Evolutionary conservation across 1,284 basidiomycete species (phyloP).

Genomic region (Austroboletus novae-zelandiae): DNA sequence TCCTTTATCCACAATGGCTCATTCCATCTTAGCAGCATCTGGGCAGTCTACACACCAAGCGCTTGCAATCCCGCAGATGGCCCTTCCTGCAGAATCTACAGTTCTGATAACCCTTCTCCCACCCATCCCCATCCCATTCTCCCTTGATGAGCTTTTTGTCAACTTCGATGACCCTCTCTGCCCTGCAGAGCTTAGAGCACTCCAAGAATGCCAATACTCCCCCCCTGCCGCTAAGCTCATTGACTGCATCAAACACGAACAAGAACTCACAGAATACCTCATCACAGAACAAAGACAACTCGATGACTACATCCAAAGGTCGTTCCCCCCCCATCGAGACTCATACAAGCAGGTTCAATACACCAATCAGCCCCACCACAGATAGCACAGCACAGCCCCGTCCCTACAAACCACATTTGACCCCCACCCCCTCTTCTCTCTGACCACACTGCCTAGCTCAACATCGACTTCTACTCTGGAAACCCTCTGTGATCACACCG

Average conservation of each 20-base stretch:
- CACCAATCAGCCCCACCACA: too few species aligned
- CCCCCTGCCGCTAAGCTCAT: too few species aligned
- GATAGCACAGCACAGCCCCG: neutral
- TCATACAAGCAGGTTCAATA: too few species aligned
- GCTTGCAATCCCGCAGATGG: constrained; percentile 23
- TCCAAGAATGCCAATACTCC: too few species aligned
- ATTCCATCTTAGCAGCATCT: neutral
- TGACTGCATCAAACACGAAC: too few species aligned
- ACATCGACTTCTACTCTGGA: constrained; percentile 17
- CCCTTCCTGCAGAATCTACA: constrained; percentile 38
- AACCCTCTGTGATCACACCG: too few species aligned
- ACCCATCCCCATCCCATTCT: constrained; percentile 24
- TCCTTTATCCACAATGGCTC: neutral
- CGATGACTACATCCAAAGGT: neutral
- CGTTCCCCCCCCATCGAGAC: neutral
- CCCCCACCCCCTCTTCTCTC: constrained; percentile 11
- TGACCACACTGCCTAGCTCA: constrained; percentile 26
- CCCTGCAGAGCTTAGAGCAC: too few species aligned
- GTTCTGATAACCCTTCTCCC: constrained; percentile 28
- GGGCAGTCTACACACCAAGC: constrained; percentile 5
- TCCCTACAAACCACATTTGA: constrained; percentile 9
- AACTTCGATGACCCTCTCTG: neutral
- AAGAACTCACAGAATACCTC: too few species aligned
- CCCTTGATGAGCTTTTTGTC: constrained; percentile 7
- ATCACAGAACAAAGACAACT: neutral